phyloP scores from a whole-genome alignment of 495 filamentous ascomycete species.

The Evernia prunastri region DNA sequence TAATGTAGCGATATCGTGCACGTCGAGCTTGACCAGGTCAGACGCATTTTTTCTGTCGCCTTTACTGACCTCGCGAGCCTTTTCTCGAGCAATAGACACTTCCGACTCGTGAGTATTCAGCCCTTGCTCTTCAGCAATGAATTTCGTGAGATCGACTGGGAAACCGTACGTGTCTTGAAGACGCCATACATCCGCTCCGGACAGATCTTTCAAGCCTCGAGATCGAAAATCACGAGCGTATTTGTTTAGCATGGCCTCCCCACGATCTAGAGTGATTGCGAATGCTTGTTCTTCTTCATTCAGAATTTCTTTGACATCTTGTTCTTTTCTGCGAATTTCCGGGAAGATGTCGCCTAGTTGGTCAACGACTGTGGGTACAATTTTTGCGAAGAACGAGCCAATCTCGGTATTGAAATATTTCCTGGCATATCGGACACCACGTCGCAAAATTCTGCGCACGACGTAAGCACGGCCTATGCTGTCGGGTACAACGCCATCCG shows the following conservation, averaged over 20 bases:
- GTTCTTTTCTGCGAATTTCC: constrained; percentile 75
- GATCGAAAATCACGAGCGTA: constrained; percentile 74
- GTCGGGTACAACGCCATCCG: constrained; percentile 85
- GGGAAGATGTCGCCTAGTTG: constrained; percentile 95
- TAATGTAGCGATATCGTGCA: constrained; percentile 83
- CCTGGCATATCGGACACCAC: constrained; percentile 90
- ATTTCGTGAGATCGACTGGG: constrained; percentile 85
- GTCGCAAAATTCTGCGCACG: constrained; percentile 80
- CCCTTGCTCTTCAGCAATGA: constrained; percentile 91
- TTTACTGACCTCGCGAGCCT: constrained; percentile 89
- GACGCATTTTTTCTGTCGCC: constrained; percentile 77
- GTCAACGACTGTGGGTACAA: constrained; percentile 80
- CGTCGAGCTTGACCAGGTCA: constrained; percentile 80
- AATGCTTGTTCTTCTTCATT: constrained; percentile 95
- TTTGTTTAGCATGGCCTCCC: constrained; percentile 88
- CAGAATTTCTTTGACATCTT: constrained; percentile 86
- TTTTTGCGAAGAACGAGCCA: constrained; percentile 85
- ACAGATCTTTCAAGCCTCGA: constrained; percentile 62
- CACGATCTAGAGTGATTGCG: constrained; percentile 82
- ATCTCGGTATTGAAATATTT: constrained; percentile 93
- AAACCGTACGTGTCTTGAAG: constrained; percentile 97
- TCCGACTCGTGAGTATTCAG: constrained; percentile 79
- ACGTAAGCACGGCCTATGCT: constrained; percentile 94
- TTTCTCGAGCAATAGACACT: constrained; percentile 75
- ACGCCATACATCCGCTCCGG: constrained; percentile 90